Percentiles rank a stretch among this genome's conserved stretches.
Evolutionary conservation across 108 stramenopile genomes (phyloP).

Genomic region (Cyclotella choctawhatcheeana): DNA sequence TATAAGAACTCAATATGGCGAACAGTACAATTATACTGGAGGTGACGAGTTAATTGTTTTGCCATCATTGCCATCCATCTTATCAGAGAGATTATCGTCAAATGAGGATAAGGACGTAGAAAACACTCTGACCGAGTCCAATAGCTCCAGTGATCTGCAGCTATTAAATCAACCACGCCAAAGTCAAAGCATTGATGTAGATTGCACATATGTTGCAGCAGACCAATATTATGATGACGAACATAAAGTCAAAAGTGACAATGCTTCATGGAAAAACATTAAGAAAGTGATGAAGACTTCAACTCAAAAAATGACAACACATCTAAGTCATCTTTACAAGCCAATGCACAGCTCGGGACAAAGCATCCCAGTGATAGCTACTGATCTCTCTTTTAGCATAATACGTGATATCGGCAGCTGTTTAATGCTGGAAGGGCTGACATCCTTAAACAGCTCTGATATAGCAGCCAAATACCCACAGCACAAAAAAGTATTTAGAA

Average conservation of each 20-base stretch:
- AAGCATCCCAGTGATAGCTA: slow-evolving; percentile 37
- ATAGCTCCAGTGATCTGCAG: slow-evolving; percentile 7
- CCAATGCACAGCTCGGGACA: background rate
- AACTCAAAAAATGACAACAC: slow-evolving; percentile 25
- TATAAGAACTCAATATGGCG: slow-evolving; percentile 14
- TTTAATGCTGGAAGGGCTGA: slow-evolving; percentile 36
- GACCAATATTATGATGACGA: slow-evolving; percentile 69
- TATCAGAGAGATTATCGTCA: slow-evolving; percentile 46
- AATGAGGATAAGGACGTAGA: slow-evolving; percentile 7
- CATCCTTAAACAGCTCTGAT: slow-evolving; percentile 22
- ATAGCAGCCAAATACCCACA: slow-evolving; percentile 34
- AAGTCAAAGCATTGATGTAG: slow-evolving; percentile 40
- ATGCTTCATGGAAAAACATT: slow-evolving; percentile 33
- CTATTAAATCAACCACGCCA: slow-evolving; percentile 20
- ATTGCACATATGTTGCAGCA: slow-evolving; percentile 73
- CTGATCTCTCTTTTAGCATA: slow-evolving; percentile 38
- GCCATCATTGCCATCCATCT: slow-evolving; percentile 50
- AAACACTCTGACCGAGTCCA: slow-evolving; percentile 9
- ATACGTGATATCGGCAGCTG: slow-evolving; percentile 34
- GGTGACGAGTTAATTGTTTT: slow-evolving; percentile 62
- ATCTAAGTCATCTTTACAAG: slow-evolving; percentile 8
- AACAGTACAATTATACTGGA: slow-evolving; percentile 33
- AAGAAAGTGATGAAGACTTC: slow-evolving; percentile 41
- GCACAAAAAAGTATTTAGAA: slow-evolving; percentile 41
- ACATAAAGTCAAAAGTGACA: slow-evolving; percentile 30